Base-by-base conservation (phyloP, 2,329 filamentous ascomycete species). In the Botryotinia convoluta region DNA sequence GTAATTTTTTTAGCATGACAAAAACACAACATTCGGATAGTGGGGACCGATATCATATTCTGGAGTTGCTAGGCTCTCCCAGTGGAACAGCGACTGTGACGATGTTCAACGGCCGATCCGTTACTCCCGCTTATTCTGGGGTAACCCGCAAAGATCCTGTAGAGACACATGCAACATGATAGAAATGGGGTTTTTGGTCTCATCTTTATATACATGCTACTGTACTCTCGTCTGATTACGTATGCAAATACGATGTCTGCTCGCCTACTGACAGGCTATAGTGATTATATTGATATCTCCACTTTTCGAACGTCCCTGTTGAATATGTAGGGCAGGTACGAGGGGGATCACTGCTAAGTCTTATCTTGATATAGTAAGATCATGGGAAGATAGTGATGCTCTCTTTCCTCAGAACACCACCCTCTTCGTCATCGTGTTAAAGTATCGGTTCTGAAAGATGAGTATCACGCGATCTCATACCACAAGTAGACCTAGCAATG, bases 81-180 rank as follows among this genome's bases (percentile, higher is more conserved):
- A 69, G 54, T 72, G 54, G 39, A 72, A 72, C 63, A 69, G 63
- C 32, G 39, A 69, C 57, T 72, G 26, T 69, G 51, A 69, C 35
- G 44, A 51, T 39, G 42, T 69, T 61, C 60, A 48, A 71, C 69
- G 69, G 59, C 37, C 65, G 37, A 69, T 35, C 42, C 32, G 71
- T 72, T 69, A 69, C 71, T 72, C 32, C 71, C 71, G 71, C 42
- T 69, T 69, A 60, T 44, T 61, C 39, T 59, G 61, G 71, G 26
- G 63, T 54, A 72, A 69, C 71, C 26, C 51, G 42, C 48, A 42
- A 35, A 69, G 54, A 61, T 69, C 35, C 63, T 72, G 54, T 35
- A 61, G 54, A 67, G 42, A 69, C 68, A 32, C 18, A 72, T 72
- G 54, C 63, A 60, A 72, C 63, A 44, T 72, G 71, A 72, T 39